Conservation (phyloP, 2,329 filamentous ascomycete species). For the Rhynchosporium graminicola region DNA sequence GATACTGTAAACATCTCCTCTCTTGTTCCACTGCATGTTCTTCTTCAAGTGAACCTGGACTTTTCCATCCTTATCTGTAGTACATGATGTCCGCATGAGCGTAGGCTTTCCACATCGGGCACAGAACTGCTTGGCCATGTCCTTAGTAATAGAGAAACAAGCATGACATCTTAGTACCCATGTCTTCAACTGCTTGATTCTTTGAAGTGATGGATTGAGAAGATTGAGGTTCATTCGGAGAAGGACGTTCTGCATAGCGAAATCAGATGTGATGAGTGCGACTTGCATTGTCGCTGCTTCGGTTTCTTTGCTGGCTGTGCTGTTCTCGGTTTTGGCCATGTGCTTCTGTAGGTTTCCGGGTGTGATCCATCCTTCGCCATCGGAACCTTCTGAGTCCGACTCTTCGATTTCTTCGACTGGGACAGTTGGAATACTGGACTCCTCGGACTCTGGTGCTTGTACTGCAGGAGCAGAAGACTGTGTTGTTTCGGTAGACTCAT, state of each 20-base stretch:
- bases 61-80: constrained; percentile 75
- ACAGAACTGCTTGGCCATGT: constrained; percentile 91
- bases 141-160: constrained; percentile 82
- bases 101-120: constrained; percentile 86
- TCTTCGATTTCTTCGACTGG: constrained; percentile 33
- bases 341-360: constrained; percentile 87
- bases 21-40: constrained; percentile 95
- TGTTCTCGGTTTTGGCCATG: constrained; percentile 65
- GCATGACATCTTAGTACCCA: constrained; percentile 92
- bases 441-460: neutral
- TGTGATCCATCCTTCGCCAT: constrained; percentile 87
- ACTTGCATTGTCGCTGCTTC: constrained; percentile 71
- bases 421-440: neutral
- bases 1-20: constrained; percentile 89
- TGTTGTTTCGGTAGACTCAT: neutral
- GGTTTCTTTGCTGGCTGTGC: constrained; percentile 49
- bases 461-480: neutral
- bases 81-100: constrained; percentile 81
- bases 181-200: constrained; percentile 82
- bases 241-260: constrained; percentile 96
- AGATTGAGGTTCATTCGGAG: constrained; percentile 93
- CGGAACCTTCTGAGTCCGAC: constrained; percentile 42
- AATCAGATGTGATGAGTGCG: constrained; percentile 92
- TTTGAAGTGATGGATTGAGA: constrained; percentile 73
- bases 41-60: constrained; percentile 87